Conservation (phyloP, 129 eudicot species). For the Arctium lappa region DNA sequence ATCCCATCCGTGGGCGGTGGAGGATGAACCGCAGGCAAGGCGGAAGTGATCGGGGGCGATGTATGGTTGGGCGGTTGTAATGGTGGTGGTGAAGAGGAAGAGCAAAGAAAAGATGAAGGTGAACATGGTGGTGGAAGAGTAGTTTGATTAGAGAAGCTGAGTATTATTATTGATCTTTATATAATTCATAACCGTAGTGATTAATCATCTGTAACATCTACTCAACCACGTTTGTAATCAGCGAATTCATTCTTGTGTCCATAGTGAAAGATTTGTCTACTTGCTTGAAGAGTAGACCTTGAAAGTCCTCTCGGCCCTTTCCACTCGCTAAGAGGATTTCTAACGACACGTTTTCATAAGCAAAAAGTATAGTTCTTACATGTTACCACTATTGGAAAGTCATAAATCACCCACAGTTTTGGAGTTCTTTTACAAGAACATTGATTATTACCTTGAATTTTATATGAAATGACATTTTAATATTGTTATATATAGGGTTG, state of each 20-base stretch:
- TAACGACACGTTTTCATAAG: too few relatives aligned
- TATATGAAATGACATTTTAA: too few relatives aligned
- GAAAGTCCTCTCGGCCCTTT: neutral
- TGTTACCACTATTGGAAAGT: too few relatives aligned
- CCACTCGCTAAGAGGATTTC: too few relatives aligned
- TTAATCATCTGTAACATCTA: too few relatives aligned
- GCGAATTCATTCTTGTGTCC: too few relatives aligned
- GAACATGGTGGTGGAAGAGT: neutral
- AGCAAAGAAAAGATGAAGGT: constrained; percentile 6
- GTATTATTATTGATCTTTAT: neutral
- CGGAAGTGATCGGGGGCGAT: constrained; percentile 25
- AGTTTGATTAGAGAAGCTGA: neutral
- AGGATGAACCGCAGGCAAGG: constrained; percentile 30
- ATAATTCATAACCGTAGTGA: neutral
- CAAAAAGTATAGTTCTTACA: too few relatives aligned
- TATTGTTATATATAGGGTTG: too few relatives aligned
- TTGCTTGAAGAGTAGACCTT: constrained; percentile 15
- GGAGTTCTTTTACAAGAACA: too few relatives aligned
- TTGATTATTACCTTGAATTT: too few relatives aligned
- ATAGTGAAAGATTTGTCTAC: neutral
- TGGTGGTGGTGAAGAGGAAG: constrained; percentile 1
- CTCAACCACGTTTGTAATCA: too few relatives aligned
- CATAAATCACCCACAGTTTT: too few relatives aligned
- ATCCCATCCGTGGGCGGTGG: constrained; percentile 1
- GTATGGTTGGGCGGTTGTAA: constrained; percentile 21